Conservation (phyloP, 306 rosid genomes). For the Betula pendula region DNA sequence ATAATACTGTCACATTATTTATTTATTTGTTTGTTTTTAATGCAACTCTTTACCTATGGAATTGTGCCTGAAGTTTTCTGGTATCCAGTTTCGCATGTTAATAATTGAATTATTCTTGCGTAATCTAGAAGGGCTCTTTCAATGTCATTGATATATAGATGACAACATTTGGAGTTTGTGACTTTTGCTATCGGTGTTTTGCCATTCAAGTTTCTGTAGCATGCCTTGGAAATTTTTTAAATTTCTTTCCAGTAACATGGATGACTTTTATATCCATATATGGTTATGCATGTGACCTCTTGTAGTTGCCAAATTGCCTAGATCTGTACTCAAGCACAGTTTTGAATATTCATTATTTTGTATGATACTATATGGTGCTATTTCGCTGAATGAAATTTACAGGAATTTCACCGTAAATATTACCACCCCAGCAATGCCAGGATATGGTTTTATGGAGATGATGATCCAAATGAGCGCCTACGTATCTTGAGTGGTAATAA, state of each 20-base stretch:
- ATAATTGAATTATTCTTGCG: neutral
- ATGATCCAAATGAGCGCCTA: slow-evolving; percentile 87
- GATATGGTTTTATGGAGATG: slow-evolving; percentile 99
- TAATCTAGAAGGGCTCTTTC: neutral
- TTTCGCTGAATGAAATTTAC: slow-evolving; percentile 36
- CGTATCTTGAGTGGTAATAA: slow-evolving; percentile 74
- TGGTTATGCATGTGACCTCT: slow-evolving; percentile 17
- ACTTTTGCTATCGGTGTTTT: neutral
- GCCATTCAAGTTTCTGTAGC: slow-evolving; percentile 11
- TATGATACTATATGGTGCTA: neutral
- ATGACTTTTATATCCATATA: neutral
- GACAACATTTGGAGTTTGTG: neutral
- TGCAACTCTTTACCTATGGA: neutral
- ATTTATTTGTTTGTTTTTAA: neutral
- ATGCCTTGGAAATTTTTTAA: neutral
- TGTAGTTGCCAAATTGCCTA: slow-evolving; percentile 16
- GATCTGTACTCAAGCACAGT: slow-evolving; percentile 2
- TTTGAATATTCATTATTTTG: slow-evolving; percentile 5
- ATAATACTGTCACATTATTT: neutral
- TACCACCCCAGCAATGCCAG: slow-evolving; percentile 95
- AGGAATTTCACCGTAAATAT: slow-evolving; percentile 93
- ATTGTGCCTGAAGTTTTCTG: neutral
- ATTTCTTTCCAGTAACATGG: neutral
- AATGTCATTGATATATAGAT: neutral
- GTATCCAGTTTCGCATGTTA: neutral